Evolutionary conservation across 192 early-diverging fungal species (phyloP), one percentile per base, ranked within the genome.

Genomic region (Coemansia sp.): DNA sequence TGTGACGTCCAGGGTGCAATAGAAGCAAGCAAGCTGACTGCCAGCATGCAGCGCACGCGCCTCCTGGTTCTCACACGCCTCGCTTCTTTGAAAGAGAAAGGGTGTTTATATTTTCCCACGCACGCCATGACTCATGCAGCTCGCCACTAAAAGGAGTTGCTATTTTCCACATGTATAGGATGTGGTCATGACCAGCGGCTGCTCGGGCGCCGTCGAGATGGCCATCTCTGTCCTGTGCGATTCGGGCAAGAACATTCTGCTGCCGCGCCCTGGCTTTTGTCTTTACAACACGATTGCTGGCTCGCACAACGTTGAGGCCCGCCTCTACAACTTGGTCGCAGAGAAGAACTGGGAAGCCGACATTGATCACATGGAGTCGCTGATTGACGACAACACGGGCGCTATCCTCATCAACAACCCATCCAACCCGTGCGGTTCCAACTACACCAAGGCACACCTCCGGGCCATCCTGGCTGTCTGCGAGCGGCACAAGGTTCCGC

Each of bases 361-460:
- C 75, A 67, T 95, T 26, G 84, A 73, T 21, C 87, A 93, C 29
- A 65, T 95, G 62, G 88, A 89, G 63, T 85, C 87, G 3, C 82
- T 91, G 58, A 89, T 95, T 50, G 90, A 95, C 64, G 81, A 84
- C 0, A 86, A 90, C 35, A 95, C 93, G 4, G 84, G 85, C 1
- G 87, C 85, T 19, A 87, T 94, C 38, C 62, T 94, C 35, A 87
- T 94, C 78, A 94, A 93, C 83, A 95, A 93, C 76, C 92, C 93
- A 29, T 92, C 90, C 37, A 95, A 95, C 71, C 93, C 93, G 1
- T 95, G 93, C 60, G 93, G 93, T 4, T 94, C 92, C 27, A 90
- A 91, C 38, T 95, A 88, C 63, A 81, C 86, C 34, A 78, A 83
- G 24, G 63, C 83, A 21, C 92, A 94, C 53, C 78, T 95, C 35